Percentiles rank a stretch among this genome's conserved stretches.
These are phyloP conservation scores for Neurospora tetrasperma DNA, from an alignment of 495 filamentous ascomycete species.

Conservation along the genomic window DNA sequence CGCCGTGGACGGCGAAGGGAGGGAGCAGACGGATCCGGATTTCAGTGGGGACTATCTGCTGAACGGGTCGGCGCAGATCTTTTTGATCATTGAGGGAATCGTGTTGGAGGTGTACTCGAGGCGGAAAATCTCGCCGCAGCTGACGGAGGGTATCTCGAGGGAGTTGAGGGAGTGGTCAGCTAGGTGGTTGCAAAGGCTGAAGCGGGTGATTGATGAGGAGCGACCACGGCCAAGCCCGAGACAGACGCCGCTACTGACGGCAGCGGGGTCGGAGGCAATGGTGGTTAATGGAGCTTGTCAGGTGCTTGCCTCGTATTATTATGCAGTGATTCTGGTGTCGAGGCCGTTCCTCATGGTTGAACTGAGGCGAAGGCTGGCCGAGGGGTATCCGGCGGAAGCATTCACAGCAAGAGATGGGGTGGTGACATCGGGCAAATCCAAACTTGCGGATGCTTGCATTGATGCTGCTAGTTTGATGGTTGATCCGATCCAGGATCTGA, in stretches of 20 bases:
- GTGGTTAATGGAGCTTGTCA: slow-evolving; percentile 30
- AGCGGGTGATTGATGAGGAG: slow-evolving; percentile 18
- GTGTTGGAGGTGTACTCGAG: slow-evolving; percentile 35
- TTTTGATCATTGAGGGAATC: slow-evolving; percentile 31
- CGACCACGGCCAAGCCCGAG: neutral
- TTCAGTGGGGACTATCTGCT: slow-evolving; percentile 11
- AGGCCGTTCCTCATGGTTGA: slow-evolving; percentile 40
- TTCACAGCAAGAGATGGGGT: neutral
- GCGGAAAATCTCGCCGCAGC: slow-evolving; percentile 33
- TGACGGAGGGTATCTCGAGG: slow-evolving; percentile 36
- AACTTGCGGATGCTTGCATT: slow-evolving; percentile 37
- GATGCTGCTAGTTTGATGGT: slow-evolving; percentile 38
- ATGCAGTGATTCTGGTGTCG: slow-evolving; percentile 37
- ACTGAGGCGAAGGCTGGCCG: slow-evolving; percentile 28
- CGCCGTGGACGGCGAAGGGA: slow-evolving; percentile 15
- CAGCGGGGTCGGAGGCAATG: neutral
- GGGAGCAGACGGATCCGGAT: slow-evolving; percentile 16
- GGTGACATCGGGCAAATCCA: slow-evolving; percentile 23
- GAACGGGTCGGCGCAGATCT: slow-evolving; percentile 35
- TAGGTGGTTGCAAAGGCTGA: slow-evolving; percentile 28
- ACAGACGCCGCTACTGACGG: slow-evolving; percentile 1
- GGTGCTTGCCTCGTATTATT: slow-evolving; percentile 34
- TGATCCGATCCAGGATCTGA: slow-evolving; percentile 26
- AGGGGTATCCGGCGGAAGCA: slow-evolving; percentile 4
- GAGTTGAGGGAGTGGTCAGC: slow-evolving; percentile 36